These are phyloP conservation scores for Pichia sp. DNA, from an alignment of 1,139 yeast species.

Conservation along the genomic window DNA sequence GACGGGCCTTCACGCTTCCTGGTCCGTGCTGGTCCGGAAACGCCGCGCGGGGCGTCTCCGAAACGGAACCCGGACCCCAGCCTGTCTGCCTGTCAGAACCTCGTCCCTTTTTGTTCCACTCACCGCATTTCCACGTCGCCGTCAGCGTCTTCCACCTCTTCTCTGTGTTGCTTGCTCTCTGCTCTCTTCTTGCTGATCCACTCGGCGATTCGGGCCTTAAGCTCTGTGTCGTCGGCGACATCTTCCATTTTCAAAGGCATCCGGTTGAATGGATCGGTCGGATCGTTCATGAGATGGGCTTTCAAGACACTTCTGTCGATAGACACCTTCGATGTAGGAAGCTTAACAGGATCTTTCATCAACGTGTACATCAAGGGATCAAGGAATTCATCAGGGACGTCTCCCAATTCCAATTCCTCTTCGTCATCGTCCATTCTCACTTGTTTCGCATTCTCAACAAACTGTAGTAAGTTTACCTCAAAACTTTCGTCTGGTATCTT, in stretches of 20 bases:
- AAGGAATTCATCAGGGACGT: conserved; percentile 90
- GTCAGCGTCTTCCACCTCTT: too few species aligned
- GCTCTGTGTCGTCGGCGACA: conserved; percentile 66
- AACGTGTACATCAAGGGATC: conserved; percentile 95
- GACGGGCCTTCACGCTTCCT: too few species aligned
- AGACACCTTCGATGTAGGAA: conserved; percentile 77
- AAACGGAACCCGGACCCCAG: too few species aligned
- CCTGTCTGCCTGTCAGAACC: too few species aligned
- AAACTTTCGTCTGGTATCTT: conserved; percentile 44
- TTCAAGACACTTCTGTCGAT: conserved; percentile 89
- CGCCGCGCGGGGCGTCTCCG: too few species aligned
- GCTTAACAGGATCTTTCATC: conserved; percentile 91
- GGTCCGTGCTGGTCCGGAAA: too few species aligned
- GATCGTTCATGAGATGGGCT: conserved; percentile 87
- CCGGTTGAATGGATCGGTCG: conserved; percentile 96
- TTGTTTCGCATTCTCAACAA: conserved; percentile 58
- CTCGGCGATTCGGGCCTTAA: conserved; percentile 52
- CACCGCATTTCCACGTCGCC: too few species aligned
- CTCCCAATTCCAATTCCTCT: conserved; percentile 85
- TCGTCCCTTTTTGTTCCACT: too few species aligned
- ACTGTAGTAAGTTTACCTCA: conserved; percentile 42
- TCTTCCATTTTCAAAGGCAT: conserved; percentile 85
- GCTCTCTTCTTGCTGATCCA: conserved; percentile 41
- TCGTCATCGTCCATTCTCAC: conserved; percentile 61
- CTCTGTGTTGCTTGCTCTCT: not conserved